Base-by-base conservation (phyloP, 2,329 filamentous ascomycete species). In the Cladosporium austrohemisphaericum region DNA sequence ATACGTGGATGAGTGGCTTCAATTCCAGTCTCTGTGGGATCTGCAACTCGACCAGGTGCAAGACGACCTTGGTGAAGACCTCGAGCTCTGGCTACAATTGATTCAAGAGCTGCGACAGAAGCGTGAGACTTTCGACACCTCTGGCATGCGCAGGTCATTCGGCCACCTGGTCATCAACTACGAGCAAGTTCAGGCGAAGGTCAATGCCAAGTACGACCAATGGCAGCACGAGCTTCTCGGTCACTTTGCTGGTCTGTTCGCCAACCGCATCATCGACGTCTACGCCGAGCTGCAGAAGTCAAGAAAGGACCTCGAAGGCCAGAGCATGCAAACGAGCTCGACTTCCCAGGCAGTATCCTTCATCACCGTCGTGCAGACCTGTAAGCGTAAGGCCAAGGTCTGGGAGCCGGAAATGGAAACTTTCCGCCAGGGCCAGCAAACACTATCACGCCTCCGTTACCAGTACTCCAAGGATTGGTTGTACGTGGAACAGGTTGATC, bases 141-240 rank as follows among this genome's bases (percentile, higher is more conserved):
- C 92, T 7, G 93, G 96, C 65, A 88, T 94, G 56, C 93, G 86
- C 68, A 86, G 88, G 31, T 86, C 86, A 1, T 98, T 99, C 65
- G 93, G 93, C 4, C 92, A 95, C 68, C 83, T 97, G 47, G 89
- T 86, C 3, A 90, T 99, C 62, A 92, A 98, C 67, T 98, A 98
- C 63, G 93, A 97, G 61, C 94, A 98, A 68, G 93, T 98, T 0
- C 94, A 98, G 69, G 89, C 92, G 50, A 96, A 95, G 70, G 93
- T 99, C 68, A 98, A 97, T 62, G 89, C 90, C 60, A 98, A 97
- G 68, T 99, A 98, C 65, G 94, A 99, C 65, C 92, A 97, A 68
- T 98, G 94, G 93, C 93, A 99, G 68, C 89, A 96, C 61, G 93
- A 99, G 57, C 95, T 98, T 49, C 76, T 97, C 29, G 81, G 87